Base-by-base conservation (phyloP, 2,329 filamentous ascomycete species). In the Fusarium piperis region DNA sequence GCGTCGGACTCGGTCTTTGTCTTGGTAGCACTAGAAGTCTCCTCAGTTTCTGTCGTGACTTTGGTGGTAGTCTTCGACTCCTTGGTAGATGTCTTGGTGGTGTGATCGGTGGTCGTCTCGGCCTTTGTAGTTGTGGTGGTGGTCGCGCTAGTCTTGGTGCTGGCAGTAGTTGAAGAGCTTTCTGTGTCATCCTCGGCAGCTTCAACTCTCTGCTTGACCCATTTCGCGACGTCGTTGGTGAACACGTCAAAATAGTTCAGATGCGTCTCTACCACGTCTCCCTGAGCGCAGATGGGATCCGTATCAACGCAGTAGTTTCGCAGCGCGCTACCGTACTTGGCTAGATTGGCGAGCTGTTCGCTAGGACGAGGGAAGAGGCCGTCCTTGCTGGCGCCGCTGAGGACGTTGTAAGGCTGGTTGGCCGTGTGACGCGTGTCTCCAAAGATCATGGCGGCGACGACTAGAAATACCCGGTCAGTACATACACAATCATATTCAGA, bases 231-330 rank as follows among this genome's bases (percentile, higher is more conserved):
- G 18, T 73, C 70, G 18, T 73, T 46, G 35, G 67, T 74, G 66
- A 75, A 79, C 18, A 80, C 41, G 28, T 81, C 76, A 63, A 82
- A 82, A 62, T 83, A 83, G 69, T 81, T 81, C 11, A 79, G 74
- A 59, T 83, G 82, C 10, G 75, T 76, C 10, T 76, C 76, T 3
- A 78, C 74, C 4, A 72, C 74, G 26, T 79, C 68, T 9, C 80
- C 81, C 16, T 75, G 76, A 13, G 81, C 82, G 67, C 83, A 84
- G 61, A 83, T 79, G 2, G 82, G 81, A 59, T 84, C 83, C 11
- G 78, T 78, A 4, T 69, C 65, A 33, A 77, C 74, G 64, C 82
- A 83, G 74, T 82, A 83, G 15, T 77, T 77, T 55, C 77, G 80
- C 9, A 79, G 60, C 10, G 76, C 61, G 32, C 61, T 57, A 13